phyloP scores from a whole-genome alignment of 139 green algal species.

The Chlamydomonas sp. region DNA sequence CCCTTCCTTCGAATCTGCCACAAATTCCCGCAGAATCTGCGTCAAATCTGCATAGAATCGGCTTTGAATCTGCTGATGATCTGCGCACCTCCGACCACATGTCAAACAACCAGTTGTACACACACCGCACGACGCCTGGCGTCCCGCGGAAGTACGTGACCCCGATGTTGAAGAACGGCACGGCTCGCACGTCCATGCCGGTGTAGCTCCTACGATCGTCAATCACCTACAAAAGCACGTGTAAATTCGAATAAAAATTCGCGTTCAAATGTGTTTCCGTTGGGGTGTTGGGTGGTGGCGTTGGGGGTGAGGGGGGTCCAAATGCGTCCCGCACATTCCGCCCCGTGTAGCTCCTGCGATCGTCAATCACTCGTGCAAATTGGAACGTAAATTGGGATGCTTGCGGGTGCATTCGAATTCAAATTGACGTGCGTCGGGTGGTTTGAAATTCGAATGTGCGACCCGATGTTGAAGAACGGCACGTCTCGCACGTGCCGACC shows the following conservation, averaged over 20 bases:
- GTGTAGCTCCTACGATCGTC: constrained; percentile 3
- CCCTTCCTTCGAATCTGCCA: no score
- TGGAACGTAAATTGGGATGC: no score
- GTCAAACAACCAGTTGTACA: constrained; percentile 14
- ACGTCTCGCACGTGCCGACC: background rate
- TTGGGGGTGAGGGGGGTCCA: background rate
- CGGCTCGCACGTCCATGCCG: background rate
- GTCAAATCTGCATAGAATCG: no score
- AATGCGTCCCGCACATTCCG: background rate
- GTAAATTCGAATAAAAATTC: no score
- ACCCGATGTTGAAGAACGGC: no score
- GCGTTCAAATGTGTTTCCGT: no score
- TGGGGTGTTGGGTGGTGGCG: background rate
- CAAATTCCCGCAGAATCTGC: no score
- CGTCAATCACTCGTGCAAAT: no score
- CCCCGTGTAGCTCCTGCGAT: background rate
- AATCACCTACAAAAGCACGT: no score
- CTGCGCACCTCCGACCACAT: constrained; percentile 18
- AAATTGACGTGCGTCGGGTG: background rate
- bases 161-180: constrained; percentile 12
- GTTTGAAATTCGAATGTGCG: background rate
- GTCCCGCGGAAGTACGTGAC: constrained; percentile 17
- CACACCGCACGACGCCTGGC: constrained; percentile 10
- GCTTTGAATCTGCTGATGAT: no score
- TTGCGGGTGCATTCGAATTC: background rate